Percentiles rank a stretch among this genome's conserved stretches.
These are phyloP conservation scores for Henckelia pumila DNA, from an alignment of 257 asterid species.

Conservation along the genomic window DNA sequence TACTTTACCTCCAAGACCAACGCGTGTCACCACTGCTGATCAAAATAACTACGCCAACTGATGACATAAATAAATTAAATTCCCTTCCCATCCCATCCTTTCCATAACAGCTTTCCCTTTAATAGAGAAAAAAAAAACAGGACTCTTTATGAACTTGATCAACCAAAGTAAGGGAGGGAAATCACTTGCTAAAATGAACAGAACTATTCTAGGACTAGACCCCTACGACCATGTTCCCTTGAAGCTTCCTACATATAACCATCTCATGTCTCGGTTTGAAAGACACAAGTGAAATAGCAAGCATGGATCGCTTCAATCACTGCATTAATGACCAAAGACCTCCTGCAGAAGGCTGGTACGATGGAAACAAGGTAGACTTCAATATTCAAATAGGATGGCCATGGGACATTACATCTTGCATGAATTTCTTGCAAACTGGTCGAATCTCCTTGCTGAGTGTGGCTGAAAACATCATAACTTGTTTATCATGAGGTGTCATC, in stretches of 20 bases:
- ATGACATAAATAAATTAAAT: conserved; percentile 18
- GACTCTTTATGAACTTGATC: conserved; percentile 11
- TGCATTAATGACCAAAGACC: conserved; percentile 40
- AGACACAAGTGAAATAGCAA: conserved; percentile 37
- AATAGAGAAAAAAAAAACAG: conserved; percentile 1
- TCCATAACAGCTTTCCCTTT: conserved; percentile 14
- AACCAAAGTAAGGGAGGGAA: background rate
- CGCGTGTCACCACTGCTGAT: conserved; percentile 30
- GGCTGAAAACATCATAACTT: background rate
- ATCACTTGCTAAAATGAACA: conserved; percentile 17
- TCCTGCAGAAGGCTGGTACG: conserved; percentile 55
- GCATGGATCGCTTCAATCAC: conserved; percentile 49
- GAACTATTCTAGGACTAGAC: conserved; percentile 20
- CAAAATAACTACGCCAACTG: conserved; percentile 29
- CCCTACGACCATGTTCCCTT: conserved; percentile 23
- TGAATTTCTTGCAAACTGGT: background rate
- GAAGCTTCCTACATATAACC: conserved; percentile 27
- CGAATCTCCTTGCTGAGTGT: background rate
- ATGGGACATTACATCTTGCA: background rate
- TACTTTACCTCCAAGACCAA: conserved; percentile 35
- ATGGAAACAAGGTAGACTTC: conserved; percentile 53
- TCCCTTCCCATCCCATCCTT: conserved; percentile 21
- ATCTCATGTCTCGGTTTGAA: conserved; percentile 29
- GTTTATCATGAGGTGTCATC: conserved; percentile 46
- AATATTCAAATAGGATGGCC: conserved; percentile 38